Conservation (phyloP, 2,329 filamentous ascomycete species). For the Paecilomyces variotii region DNA sequence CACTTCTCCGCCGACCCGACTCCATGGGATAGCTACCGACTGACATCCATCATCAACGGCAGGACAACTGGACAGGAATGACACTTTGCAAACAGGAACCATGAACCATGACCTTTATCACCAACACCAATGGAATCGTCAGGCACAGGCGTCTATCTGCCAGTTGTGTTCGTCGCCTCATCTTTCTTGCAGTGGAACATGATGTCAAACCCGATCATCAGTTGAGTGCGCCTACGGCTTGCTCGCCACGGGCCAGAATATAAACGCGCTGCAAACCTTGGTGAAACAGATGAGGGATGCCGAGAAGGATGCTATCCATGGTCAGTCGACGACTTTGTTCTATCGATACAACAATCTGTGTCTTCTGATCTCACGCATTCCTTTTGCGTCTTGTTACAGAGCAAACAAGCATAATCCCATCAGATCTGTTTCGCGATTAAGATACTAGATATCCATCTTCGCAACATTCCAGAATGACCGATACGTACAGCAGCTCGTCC, state of each 20-base stretch:
- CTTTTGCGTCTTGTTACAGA: too few species aligned
- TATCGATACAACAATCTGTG: neutral
- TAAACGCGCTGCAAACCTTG: neutral
- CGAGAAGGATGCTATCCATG: neutral
- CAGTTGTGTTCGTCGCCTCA: neutral
- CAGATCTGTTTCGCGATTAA: neutral
- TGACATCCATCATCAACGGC: neutral
- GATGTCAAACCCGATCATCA: neutral
- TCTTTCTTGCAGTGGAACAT: neutral
- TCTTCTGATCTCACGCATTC: neutral
- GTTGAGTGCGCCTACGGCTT: neutral
- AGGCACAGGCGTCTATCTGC: neutral
- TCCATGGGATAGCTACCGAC: neutral
- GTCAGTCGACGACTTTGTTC: neutral
- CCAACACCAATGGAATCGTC: neutral
- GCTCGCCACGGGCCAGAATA: neutral
- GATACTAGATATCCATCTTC: neutral
- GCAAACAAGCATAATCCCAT: too few species aligned
- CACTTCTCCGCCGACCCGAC: neutral
- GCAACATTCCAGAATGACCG: neutral
- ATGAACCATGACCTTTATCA: neutral
- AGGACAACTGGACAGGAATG: neutral
- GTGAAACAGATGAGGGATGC: neutral
- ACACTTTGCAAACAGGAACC: neutral
- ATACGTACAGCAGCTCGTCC: constrained; percentile 23